phyloP scores from a whole-genome alignment of 495 filamentous ascomycete species.

The Penicillium waksmanii region DNA sequence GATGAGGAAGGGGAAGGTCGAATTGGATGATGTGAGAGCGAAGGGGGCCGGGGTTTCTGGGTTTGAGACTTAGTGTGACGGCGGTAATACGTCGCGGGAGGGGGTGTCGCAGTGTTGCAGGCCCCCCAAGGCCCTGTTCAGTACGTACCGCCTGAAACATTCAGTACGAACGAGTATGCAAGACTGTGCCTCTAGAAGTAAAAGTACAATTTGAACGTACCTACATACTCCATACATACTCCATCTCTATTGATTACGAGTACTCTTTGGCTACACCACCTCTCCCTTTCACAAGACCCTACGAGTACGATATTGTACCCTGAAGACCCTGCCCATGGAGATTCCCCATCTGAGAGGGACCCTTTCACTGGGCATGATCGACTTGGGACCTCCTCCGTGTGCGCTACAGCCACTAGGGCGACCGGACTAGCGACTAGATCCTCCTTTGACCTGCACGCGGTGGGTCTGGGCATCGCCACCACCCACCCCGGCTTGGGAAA shows the following conservation, averaged over 20 bases:
- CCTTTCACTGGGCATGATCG: conserved; percentile 21
- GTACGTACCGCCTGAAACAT: conserved; percentile 21
- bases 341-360: conserved; percentile 15
- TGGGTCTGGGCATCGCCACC: conserved; percentile 31
- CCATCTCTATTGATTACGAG: too few relatives aligned
- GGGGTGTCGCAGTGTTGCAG: conserved; percentile 7
- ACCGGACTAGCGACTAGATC: conserved; percentile 27
- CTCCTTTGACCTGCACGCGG: conserved; percentile 16
- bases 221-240: too few relatives aligned
- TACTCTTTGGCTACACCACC: not conserved
- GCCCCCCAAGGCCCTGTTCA: not conserved
- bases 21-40: conserved; percentile 19
- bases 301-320: too few relatives aligned
- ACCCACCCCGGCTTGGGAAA: conserved; percentile 17
- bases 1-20: not conserved
- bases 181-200: not conserved
- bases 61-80: conserved; percentile 36
- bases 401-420: conserved; percentile 31
- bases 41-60: conserved; percentile 21
- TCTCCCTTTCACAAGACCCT: conserved; percentile 1
- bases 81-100: conserved; percentile 28
- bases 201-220: too few relatives aligned
- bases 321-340: conserved; percentile 9
- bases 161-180: conserved; percentile 5
- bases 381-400: conserved; percentile 28